These are phyloP conservation scores for Trichophyton schoenleinii DNA, from an alignment of 2,329 filamentous ascomycete genomes.

Conservation along the genomic window DNA sequence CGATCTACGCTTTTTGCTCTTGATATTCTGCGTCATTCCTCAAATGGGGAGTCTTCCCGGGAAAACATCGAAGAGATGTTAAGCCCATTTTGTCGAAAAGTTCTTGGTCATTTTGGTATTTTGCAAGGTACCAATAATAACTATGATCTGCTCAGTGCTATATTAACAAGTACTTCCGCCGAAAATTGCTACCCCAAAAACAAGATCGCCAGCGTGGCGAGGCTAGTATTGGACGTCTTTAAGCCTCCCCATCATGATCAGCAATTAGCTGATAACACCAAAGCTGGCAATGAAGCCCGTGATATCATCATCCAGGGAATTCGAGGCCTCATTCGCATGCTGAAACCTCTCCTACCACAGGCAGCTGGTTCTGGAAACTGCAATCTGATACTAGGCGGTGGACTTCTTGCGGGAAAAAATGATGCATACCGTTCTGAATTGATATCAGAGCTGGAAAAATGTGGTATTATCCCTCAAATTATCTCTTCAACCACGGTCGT, in stretches of 20 bases:
- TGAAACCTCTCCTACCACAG: background rate
- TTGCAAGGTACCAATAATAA: background rate
- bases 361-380: background rate
- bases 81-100: background rate
- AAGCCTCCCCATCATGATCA: background rate
- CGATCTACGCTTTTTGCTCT: constrained; percentile 22
- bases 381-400: constrained; percentile 4
- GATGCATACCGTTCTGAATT: constrained; percentile 2
- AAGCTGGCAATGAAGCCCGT: background rate
- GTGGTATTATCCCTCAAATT: background rate
- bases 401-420: constrained; percentile 6
- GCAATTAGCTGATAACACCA: background rate
- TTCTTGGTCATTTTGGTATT: constrained; percentile 8
- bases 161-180: background rate
- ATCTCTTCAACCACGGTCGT: background rate
- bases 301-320: background rate
- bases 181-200: constrained; percentile 1
- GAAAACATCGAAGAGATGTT: background rate
- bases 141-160: constrained; percentile 6
- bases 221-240: constrained; percentile 2
- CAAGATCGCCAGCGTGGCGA: constrained; percentile 7
- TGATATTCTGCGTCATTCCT: constrained; percentile 16
- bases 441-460: background rate
- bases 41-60: background rate
- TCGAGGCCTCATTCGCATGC: background rate